Percentiles rank a stretch among this genome's conserved stretches.
Evolutionary conservation across 1,284 basidiomycete genomes (phyloP).

Genomic region (Quambalaria eucalypti): DNA sequence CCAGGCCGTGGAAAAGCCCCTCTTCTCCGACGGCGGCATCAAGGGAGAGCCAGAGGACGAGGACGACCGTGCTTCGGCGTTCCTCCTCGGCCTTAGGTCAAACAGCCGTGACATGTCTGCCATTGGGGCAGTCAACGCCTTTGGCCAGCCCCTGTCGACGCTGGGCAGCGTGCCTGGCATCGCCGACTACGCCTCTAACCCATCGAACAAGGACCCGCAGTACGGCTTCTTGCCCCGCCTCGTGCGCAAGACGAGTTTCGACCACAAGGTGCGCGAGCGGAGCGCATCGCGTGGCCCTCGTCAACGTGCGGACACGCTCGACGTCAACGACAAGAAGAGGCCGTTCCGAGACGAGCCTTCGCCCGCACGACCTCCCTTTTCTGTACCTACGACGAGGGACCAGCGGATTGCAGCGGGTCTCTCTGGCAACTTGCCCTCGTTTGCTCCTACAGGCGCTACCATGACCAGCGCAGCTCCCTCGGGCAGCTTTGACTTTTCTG

Average conservation of each 20-base stretch:
- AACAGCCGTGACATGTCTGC: conserved; percentile 31
- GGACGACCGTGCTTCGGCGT: not conserved
- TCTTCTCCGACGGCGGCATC: conserved; percentile 23
- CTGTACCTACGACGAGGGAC: conserved; percentile 33
- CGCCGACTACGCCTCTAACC: conserved; percentile 38
- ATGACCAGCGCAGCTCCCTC: not conserved
- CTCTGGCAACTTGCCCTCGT: conserved; percentile 34
- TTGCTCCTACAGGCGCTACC: conserved; percentile 7
- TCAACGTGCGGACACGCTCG: not conserved
- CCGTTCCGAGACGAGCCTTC: conserved; percentile 35
- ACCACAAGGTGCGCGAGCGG: conserved; percentile 43
- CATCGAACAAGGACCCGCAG: conserved; percentile 43
- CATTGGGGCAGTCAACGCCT: conserved; percentile 31
- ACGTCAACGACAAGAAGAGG: conserved; percentile 33
- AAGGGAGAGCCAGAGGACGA: too few relatives aligned
- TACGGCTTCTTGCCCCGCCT: conserved; percentile 44
- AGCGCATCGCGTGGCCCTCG: conserved; percentile 35
- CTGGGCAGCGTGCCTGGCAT: conserved; percentile 44
- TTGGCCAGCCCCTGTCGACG: conserved; percentile 29
- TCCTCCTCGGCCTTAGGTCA: conserved; percentile 3
- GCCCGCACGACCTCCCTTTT: conserved; percentile 27
- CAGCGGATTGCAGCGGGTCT: conserved; percentile 42
- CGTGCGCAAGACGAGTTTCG: conserved; percentile 46
- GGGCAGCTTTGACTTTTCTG: conserved; percentile 24
- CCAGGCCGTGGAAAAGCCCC: conserved; percentile 29